Percentiles rank a stretch among this genome's conserved stretches.
Conservation (phyloP, 1,284 basidiomycete genomes). For the Ustilago trichophora region DNA sequence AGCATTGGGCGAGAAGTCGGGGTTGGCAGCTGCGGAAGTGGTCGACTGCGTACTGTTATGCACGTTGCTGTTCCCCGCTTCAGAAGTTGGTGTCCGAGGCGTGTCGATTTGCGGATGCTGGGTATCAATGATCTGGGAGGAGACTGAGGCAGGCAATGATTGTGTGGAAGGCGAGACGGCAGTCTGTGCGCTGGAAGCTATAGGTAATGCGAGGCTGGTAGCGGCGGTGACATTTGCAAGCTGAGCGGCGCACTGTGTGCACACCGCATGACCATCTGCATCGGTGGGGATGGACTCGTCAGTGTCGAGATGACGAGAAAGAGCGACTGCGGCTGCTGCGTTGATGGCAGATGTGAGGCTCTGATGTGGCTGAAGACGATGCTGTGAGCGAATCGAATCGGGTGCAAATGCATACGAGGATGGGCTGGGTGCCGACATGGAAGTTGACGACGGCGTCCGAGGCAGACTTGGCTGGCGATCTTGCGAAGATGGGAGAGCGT, state of each 20-base stretch:
- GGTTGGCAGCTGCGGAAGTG: background rate
- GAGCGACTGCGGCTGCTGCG: slow-evolving; percentile 37
- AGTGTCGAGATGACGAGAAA: slow-evolving; percentile 35
- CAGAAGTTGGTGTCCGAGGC: background rate
- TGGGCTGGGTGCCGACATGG: slow-evolving; percentile 39
- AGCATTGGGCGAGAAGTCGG: background rate
- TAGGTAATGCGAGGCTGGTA: background rate
- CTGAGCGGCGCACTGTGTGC: slow-evolving; percentile 31
- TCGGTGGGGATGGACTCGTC: slow-evolving; percentile 19
- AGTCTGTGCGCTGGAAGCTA: background rate
- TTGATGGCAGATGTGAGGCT: slow-evolving; percentile 48
- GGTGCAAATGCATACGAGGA: slow-evolving; percentile 48
- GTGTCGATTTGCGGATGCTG: slow-evolving; percentile 1
- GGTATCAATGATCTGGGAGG: slow-evolving; percentile 3
- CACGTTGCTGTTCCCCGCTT: background rate
- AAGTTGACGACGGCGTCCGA: slow-evolving; percentile 23
- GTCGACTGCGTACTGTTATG: background rate
- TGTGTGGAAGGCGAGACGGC: background rate
- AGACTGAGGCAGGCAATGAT: background rate
- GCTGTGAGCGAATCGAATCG: slow-evolving; percentile 33
- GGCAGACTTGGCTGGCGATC: slow-evolving; percentile 19
- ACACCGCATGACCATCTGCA: slow-evolving; percentile 36
- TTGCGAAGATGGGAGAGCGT: slow-evolving; percentile 4
- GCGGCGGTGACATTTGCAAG: slow-evolving; percentile 1
- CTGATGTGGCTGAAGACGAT: slow-evolving; percentile 34